Evolutionary conservation across 2,329 filamentous ascomycete species (phyloP).

Genomic region (Alternaria tenuissima): DNA sequence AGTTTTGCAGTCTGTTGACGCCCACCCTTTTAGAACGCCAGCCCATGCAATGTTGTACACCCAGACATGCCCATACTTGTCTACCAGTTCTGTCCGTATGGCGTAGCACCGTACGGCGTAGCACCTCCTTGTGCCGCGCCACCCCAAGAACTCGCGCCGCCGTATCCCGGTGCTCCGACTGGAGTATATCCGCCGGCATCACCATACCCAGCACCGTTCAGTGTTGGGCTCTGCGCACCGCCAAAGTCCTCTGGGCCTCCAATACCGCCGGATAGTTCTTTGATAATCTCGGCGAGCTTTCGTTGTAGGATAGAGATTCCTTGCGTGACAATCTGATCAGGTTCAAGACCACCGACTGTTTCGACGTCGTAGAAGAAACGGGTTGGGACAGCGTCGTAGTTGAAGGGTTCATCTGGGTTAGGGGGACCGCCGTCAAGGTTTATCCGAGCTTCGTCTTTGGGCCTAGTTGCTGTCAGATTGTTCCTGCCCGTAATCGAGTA

Average conservation of each 20-base stretch:
- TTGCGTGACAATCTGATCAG: conserved; percentile 86
- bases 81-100: conserved; percentile 60
- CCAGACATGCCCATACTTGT: background rate
- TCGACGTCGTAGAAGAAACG: conserved; percentile 96
- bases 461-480: conserved; percentile 61
- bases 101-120: conserved; percentile 68
- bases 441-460: conserved; percentile 81
- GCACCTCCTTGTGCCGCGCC: conserved; percentile 53
- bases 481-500: background rate
- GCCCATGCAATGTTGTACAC: conserved; percentile 39
- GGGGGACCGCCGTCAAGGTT: conserved; percentile 76
- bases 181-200: conserved; percentile 70
- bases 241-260: conserved; percentile 63
- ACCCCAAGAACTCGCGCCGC: conserved; percentile 70
- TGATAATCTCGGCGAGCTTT: conserved; percentile 84
- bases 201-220: conserved; percentile 60
- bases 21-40: conserved; percentile 32
- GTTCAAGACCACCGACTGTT: conserved; percentile 84
- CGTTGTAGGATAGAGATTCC: conserved; percentile 89
- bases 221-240: conserved; percentile 71
- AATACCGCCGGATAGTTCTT: conserved; percentile 66
- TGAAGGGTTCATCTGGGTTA: conserved; percentile 84
- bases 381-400: conserved; percentile 85
- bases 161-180: conserved; percentile 57
- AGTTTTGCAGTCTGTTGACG: conserved; percentile 12